phyloP scores from a whole-genome alignment of 768 basidiomycete genomes.

The Trametes meyenii region DNA sequence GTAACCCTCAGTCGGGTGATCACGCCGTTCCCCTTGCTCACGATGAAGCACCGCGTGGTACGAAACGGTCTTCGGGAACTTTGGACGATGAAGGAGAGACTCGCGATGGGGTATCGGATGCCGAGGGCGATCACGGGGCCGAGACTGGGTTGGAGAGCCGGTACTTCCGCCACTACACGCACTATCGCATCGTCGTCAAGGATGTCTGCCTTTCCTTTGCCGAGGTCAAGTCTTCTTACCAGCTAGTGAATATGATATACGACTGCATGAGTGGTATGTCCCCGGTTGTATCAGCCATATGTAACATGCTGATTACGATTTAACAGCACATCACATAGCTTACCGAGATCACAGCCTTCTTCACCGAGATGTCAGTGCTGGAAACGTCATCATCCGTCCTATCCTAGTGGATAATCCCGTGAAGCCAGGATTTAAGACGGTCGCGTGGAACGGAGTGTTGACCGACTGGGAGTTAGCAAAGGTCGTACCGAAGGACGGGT shows the following conservation, averaged over 20 bases:
- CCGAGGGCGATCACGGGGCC: too few species aligned
- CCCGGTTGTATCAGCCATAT: background rate
- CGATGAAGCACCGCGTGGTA: background rate
- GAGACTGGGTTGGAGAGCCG: too few species aligned
- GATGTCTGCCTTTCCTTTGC: conserved; percentile 13
- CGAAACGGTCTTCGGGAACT: background rate
- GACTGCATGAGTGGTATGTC: conserved; percentile 3
- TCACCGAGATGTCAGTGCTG: conserved; percentile 11
- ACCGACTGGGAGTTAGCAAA: conserved; percentile 11
- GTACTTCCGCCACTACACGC: background rate
- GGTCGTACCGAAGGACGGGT: background rate
- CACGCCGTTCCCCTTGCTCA: background rate
- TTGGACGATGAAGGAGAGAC: background rate
- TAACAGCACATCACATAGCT: background rate
- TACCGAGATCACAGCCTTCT: background rate
- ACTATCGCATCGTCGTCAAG: conserved; percentile 17
- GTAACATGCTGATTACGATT: background rate
- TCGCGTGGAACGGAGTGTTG: conserved; percentile 1
- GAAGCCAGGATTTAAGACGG: background rate
- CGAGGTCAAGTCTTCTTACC: background rate
- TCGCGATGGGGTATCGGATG: background rate
- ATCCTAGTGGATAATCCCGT: background rate
- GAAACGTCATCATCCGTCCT: conserved; percentile 5
- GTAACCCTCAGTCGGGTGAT: too few species aligned
- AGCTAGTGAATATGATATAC: background rate